A percentile compares a stretch with the other conserved stretches of the same genome.
Conservation (phyloP, 108 stramenopile genomes). For the Nannochloropsis gaditana region DNA sequence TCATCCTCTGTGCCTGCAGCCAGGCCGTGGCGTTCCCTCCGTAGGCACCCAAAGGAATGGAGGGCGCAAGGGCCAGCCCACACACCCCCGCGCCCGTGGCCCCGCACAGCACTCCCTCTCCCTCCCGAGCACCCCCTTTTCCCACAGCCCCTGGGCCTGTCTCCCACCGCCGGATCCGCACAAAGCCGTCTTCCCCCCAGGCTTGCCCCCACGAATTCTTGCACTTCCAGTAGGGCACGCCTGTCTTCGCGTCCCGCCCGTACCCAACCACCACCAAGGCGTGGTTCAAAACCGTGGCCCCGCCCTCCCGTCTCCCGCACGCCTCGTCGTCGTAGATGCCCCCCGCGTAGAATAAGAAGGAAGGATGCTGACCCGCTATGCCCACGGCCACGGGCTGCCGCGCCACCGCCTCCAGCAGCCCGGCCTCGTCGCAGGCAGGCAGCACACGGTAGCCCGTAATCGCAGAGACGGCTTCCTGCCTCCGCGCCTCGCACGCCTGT, state of each 20-base stretch:
- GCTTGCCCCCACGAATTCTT: neutral
- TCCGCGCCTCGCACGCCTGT: neutral
- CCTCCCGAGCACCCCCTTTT: neutral
- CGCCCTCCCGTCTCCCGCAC: neutral
- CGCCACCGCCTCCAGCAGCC: neutral
- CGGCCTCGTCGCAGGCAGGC: neutral
- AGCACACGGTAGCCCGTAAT: neutral
- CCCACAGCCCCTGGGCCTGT: too few species aligned
- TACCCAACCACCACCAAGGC: neutral
- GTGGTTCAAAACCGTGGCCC: slow-evolving; percentile 5
- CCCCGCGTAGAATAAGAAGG: neutral
- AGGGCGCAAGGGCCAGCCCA: neutral
- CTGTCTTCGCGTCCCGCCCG: neutral
- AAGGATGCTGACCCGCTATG: neutral
- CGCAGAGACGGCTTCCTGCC: neutral
- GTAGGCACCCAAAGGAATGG: neutral
- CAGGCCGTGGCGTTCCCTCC: neutral
- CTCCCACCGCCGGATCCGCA: neutral
- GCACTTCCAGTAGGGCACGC: neutral
- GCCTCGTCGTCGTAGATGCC: neutral
- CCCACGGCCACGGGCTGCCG: neutral
- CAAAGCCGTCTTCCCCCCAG: slow-evolving; percentile 2
- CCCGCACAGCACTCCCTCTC: neutral
- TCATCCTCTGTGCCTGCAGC: neutral
- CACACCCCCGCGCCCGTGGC: neutral